Evolutionary conservation across 2,329 filamentous ascomycete species (phyloP).

Genomic region (Cordyceps farinosa): DNA sequence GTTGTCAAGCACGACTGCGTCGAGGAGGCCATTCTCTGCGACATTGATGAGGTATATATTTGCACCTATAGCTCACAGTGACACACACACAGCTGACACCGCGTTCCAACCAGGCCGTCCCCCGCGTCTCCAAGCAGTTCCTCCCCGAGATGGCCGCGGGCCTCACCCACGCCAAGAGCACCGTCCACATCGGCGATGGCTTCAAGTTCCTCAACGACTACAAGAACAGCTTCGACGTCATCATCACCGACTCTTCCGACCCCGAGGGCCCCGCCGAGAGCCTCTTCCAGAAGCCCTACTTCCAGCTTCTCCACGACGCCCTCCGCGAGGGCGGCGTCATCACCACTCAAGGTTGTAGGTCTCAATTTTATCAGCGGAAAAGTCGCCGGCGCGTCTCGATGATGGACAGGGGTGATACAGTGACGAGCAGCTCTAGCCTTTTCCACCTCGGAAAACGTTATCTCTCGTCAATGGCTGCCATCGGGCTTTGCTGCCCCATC

Average conservation of each 20-base stretch:
- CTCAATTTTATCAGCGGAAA: conserved; percentile 57
- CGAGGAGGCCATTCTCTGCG: conserved; percentile 93
- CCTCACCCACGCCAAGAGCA: conserved; percentile 90
- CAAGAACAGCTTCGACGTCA: conserved; percentile 97
- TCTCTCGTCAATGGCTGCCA: background rate
- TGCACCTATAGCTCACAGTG: conserved; percentile 29
- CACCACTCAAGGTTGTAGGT: conserved; percentile 99
- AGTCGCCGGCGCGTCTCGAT: conserved; percentile 34
- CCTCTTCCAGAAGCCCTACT: conserved; percentile 98
- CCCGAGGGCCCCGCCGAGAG: conserved; percentile 94
- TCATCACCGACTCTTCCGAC: conserved; percentile 98
- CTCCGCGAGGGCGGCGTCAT: conserved; percentile 95
- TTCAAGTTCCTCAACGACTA: conserved; percentile 98
- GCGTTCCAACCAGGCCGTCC: conserved; percentile 62
- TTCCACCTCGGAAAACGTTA: background rate
- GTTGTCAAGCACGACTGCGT: conserved; percentile 98
- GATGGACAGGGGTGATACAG: conserved; percentile 26
- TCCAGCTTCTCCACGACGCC: conserved; percentile 85
- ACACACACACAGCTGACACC: background rate
- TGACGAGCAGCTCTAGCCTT: background rate
- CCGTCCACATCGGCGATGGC: conserved; percentile 89
- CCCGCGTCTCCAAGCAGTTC: conserved; percentile 97
- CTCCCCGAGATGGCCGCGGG: conserved; percentile 90
- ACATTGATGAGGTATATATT: conserved; percentile 78
- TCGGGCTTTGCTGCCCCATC: conserved; percentile 12